Base-by-base conservation (phyloP, 1,139 yeast genomes). In the Blastobotrys persicus region DNA sequence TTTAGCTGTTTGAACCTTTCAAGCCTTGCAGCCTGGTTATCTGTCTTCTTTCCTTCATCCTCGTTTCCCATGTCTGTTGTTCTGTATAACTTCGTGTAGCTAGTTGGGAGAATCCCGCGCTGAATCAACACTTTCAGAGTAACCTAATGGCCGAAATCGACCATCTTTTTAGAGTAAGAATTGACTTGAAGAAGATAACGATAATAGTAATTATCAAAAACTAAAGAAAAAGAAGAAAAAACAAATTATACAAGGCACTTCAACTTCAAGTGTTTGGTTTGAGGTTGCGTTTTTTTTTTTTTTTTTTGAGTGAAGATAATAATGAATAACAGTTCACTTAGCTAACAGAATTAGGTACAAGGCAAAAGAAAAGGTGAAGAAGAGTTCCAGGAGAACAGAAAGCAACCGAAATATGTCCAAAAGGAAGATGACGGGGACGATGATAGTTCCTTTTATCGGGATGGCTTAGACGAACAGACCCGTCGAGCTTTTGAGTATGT, bases 381-480 rank as follows among this genome's bases (percentile, higher is more conserved):
- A n/a, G 39, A 13, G 19, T 20, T 17, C 18, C 31, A 31, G 19
- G 39, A 42, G 4, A 13, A 14, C 18, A 12, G 33, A 13, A 34
- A 46, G 37, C 33, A 6, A 4, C 12, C n/a, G 17, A 31, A 16
- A n/a, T 17, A 42, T 19, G 32, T 7, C 23, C 31, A 6, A 16
- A 18, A 18, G 14, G 4, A 17, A 31, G 32, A 17, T 7, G 23
- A 32, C 34, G 16, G 17, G 11, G 23, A 32, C 34, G 16, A 31
- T 23, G 26, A 41, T 28, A 7, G 35, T 16, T 31, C 16, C 18
- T 63, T 64, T 44, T 61, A 57, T 31, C 62, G 61, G 7, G 60
- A 62, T 6, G 69, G 66, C 4, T 48, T 62, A n/a, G 57, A 59
- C 16, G 55, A 53, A 2, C 55, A 47, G 31, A 58, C 59, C 32